These are phyloP conservation scores for Amanita jacksonii DNA, from an alignment of 768 basidiomycete genomes.

Conservation along the genomic window DNA sequence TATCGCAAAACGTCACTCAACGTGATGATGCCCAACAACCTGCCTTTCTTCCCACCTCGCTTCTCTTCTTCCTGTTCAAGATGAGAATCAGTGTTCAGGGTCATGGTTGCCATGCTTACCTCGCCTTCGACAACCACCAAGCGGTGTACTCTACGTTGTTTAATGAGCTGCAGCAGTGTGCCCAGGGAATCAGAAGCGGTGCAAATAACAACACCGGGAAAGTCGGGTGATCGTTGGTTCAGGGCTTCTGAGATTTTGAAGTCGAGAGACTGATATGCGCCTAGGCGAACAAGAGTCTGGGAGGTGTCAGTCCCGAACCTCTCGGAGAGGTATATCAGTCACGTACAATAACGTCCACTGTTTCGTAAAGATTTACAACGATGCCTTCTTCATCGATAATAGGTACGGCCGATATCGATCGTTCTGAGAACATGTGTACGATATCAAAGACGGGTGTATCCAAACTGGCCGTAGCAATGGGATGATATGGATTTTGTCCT, in stretches of 20 bases:
- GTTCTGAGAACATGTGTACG: conserved; percentile 96
- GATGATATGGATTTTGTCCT: conserved; percentile 68
- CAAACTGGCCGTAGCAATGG: conserved; percentile 86
- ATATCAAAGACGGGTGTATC: conserved; percentile 94
- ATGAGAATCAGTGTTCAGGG: neutral
- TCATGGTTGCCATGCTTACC: conserved; percentile 27
- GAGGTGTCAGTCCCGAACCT: conserved; percentile 3
- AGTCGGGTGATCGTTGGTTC: conserved; percentile 86
- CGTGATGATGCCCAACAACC: conserved; percentile 79
- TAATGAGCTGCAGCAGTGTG: conserved; percentile 83
- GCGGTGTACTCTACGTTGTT: conserved; percentile 88
- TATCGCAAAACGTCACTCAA: conserved; percentile 84
- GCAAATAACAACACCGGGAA: conserved; percentile 95
- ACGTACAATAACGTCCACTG: conserved; percentile 95
- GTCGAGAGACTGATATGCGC: conserved; percentile 94
- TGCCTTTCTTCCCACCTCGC: conserved; percentile 72
- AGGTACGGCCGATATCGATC: conserved; percentile 93
- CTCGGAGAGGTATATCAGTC: neutral
- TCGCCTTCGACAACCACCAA: conserved; percentile 93
- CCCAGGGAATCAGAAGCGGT: conserved; percentile 87
- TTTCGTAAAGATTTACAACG: conserved; percentile 95
- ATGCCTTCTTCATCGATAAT: conserved; percentile 89
- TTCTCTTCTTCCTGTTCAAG: conserved; percentile 63
- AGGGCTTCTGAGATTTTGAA: conserved; percentile 89
- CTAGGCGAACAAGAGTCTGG: conserved; percentile 89